phyloP scores from a whole-genome alignment of 2,329 filamentous ascomycete species.

The Elsinoe ampelina region DNA sequence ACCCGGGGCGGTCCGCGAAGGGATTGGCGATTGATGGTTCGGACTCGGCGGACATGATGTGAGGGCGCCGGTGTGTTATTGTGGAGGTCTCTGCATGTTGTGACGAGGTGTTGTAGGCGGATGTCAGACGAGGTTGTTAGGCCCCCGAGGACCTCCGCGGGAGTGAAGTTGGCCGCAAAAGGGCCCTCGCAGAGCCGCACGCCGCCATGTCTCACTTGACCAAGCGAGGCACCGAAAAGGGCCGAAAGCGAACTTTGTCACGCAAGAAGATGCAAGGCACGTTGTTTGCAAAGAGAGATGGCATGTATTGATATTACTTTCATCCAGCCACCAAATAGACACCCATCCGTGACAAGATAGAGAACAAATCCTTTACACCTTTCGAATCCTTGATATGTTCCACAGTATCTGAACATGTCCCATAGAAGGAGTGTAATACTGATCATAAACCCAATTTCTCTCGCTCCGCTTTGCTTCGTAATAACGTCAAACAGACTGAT shows the following conservation, averaged over 20 bases:
- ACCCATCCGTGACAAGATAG: not conserved
- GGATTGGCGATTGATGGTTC: conserved; percentile 8
- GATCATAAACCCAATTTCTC: not conserved
- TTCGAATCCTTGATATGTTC: not conserved
- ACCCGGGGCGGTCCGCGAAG: conserved; percentile 15
- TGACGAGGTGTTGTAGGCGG: not conserved
- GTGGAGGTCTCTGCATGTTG: not conserved
- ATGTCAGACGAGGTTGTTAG: conserved; percentile 1
- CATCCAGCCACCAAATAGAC: not conserved
- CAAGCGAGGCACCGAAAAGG: no score
- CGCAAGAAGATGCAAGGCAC: not conserved
- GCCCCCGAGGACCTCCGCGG: not conserved
- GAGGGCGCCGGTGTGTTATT: not conserved
- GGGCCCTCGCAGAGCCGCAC: not conserved
- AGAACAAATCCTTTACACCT: not conserved
- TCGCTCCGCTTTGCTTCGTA: not conserved
- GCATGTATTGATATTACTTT: conserved; percentile 7
- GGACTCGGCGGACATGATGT: not conserved
- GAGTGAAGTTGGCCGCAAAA: not conserved
- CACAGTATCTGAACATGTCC: not conserved
- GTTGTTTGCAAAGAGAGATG: not conserved
- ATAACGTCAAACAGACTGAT: conserved; percentile 3
- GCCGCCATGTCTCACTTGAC: not conserved
- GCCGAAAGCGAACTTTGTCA: not conserved
- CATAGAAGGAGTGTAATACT: not conserved